Evolutionary conservation across 257 asterid genomes (phyloP), one percentile per base, ranked within the genome.

Genomic region (Haberlea rhodopensis): DNA sequence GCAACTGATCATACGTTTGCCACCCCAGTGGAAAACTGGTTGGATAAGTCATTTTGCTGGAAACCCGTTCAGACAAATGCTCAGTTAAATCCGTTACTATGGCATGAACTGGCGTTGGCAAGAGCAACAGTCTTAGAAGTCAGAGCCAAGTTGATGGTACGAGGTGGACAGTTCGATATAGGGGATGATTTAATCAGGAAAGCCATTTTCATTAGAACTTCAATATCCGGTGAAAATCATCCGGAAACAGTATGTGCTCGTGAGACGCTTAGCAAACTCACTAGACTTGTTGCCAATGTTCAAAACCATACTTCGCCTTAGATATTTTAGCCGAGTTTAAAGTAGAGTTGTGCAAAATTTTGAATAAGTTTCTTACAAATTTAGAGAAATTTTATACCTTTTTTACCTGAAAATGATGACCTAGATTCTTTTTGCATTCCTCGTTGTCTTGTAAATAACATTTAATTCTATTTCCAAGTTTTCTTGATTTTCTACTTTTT

Each of bases 91-190:
- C 99, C 99, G 24, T 81, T 85, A 61, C 82, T 94, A 5, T 94
- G 99, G 99, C 96, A 88, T 58, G 95, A 90, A 37, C 96, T 94
- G 37, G 97, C 99, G 0, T 59, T 94, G 62, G 82, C 95, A 4
- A 63, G 99, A 70, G 99, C 99, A 5, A 80, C 80, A 0, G 97
- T 94, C 73, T 81, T 90, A 0, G 97, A 90, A 57, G 82, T 94
- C 40, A 62, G 99, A 73, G 96, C 97, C 0, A 90, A 90, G 83
- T 67, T 94, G 29, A 94, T 94, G 99, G 80, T 81, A 32, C 79
- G 95, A 81, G 99, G 99, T 16, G 96, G 95, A 4, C 90, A 84
- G 56, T 90, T 86, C 43, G 96, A 85, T 53, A 78, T 87, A 9
- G 97, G 90, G 6, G 99, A 87, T 55, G 97, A 94, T 75, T 72